Evolutionary conservation across 2,329 filamentous ascomycete genomes (phyloP), one percentile per base, ranked within the genome.

Genomic region (Monilinia polystroma): DNA sequence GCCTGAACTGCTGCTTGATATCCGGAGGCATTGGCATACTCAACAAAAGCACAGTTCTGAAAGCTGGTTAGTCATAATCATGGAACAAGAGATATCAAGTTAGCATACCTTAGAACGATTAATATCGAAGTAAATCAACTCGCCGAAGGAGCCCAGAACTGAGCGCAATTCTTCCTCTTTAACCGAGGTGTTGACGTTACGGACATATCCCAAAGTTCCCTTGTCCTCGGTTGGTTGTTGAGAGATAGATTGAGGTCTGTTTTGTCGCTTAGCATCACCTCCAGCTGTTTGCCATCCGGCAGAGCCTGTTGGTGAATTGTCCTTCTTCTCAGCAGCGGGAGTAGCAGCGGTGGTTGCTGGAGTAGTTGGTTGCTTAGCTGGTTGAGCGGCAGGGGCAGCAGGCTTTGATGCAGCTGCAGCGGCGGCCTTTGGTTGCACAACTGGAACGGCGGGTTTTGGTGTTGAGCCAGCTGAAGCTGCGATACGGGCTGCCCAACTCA

Each of bases 21-120:
- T 57, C 87, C 92, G 66, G 93, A 87, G 29, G 87, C 77, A 57
- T 89, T 90, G 76, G 88, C 90, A 79, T 95, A 99, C 78, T 99
- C 95, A 68, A 97, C 92, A 76, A 98, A 98, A 35, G 95, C 95
- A 76, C 93, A 97, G 84, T 95, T 97, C 94, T 96, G 76, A 41
- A 68, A 16, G 58, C 53, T 62, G 23, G 71, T 70, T 71, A 68
- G 71, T 66, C 41, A 12, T 29, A 54, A 32, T 55, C 35, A 53
- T 35, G 56, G 7, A n/a, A 38, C 14, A 49, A 29, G 18, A 32
- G 12, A 35, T 23, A 35, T 35, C 52, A 29, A 26, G 66, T 14
- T 14, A 52, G 72, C 73, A 81, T 83, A 97, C 93, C 90, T 97
- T 97, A 74, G 85, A 81, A 68, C 90, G 88, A 80, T 91, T 93